Conservation (phyloP, 2,329 filamentous ascomycete species). For the Trichoderma gracile region DNA sequence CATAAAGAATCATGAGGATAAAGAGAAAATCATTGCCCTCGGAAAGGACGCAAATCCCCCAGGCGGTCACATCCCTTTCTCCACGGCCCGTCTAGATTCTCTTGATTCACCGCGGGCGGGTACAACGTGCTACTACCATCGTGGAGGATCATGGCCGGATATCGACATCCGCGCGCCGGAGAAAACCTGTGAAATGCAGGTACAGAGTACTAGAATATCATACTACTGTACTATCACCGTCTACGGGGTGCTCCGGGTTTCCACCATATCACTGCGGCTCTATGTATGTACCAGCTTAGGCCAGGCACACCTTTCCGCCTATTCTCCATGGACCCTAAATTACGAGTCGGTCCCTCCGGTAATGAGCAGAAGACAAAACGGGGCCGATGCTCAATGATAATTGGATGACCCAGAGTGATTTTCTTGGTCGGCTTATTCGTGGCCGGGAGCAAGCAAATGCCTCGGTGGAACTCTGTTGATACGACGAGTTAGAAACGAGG, state of each 20-base stretch:
- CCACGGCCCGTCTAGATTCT: constrained; percentile 15
- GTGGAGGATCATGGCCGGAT: constrained; percentile 21
- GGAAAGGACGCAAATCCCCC: background rate
- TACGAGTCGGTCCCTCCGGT: constrained; percentile 21
- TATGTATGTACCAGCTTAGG: too few species aligned
- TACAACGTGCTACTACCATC: background rate
- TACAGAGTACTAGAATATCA: constrained; percentile 11
- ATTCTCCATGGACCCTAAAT: background rate
- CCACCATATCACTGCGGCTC: too few species aligned
- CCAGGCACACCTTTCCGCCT: background rate
- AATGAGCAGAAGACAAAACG: constrained; percentile 20
- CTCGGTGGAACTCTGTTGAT: constrained; percentile 12
- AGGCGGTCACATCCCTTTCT: constrained; percentile 13
- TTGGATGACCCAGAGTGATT: constrained; percentile 14
- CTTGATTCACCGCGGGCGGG: constrained; percentile 16
- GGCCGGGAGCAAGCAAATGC: background rate
- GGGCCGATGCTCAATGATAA: constrained; percentile 14
- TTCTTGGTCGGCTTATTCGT: background rate
- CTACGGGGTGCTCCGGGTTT: background rate
- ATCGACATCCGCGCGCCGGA: constrained; percentile 24
- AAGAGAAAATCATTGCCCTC: background rate
- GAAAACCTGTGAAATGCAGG: constrained; percentile 21
- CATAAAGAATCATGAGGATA: too few species aligned
- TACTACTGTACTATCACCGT: constrained; percentile 11
- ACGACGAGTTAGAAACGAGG: background rate